Conservation (phyloP, 345 rosid genomes). For the Geranium brycei region DNA sequence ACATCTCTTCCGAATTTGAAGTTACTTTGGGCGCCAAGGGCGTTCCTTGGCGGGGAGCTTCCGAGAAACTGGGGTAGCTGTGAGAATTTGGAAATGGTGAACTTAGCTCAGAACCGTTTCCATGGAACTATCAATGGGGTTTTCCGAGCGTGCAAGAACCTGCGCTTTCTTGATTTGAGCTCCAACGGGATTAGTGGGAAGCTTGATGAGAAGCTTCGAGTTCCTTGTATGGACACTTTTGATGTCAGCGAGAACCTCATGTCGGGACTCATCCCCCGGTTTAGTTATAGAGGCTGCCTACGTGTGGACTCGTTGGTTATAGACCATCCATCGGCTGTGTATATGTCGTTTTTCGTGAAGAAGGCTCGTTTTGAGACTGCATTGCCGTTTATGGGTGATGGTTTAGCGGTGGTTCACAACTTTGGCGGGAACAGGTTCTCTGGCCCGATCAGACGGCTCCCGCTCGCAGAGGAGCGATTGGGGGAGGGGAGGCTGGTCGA, state of each 20-base stretch:
- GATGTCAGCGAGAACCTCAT: conserved; percentile 18
- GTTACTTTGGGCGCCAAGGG: conserved; percentile 21
- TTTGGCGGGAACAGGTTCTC: conserved; percentile 17
- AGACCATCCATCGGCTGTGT: conserved; percentile 6
- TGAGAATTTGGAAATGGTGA: conserved; percentile 22
- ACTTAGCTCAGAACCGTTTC: conserved; percentile 22
- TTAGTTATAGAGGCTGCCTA: conserved; percentile 10
- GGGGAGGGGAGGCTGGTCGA: conserved; percentile 5
- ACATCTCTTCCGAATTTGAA: conserved; percentile 19
- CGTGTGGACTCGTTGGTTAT: not conserved
- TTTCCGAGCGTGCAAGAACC: conserved; percentile 20
- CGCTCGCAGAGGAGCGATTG: conserved; percentile 10
- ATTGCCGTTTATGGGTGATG: conserved; percentile 9
- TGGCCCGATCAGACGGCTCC: conserved; percentile 15
- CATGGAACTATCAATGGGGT: conserved; percentile 13
- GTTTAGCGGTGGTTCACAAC: conserved; percentile 14
- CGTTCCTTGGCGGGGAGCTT: conserved; percentile 14
- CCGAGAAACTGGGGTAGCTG: conserved; percentile 18
- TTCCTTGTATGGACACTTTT: conserved; percentile 22
- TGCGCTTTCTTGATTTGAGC: conserved; percentile 21
- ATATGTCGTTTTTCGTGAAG: conserved; percentile 6
- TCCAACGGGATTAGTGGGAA: conserved; percentile 18
- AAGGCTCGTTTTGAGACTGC: conserved; percentile 3
- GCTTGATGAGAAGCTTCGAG: conserved; percentile 18
- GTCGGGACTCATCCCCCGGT: conserved; percentile 18